Base-by-base conservation (phyloP, 495 filamentous ascomycete genomes). In the Glarea lozoyensis region DNA sequence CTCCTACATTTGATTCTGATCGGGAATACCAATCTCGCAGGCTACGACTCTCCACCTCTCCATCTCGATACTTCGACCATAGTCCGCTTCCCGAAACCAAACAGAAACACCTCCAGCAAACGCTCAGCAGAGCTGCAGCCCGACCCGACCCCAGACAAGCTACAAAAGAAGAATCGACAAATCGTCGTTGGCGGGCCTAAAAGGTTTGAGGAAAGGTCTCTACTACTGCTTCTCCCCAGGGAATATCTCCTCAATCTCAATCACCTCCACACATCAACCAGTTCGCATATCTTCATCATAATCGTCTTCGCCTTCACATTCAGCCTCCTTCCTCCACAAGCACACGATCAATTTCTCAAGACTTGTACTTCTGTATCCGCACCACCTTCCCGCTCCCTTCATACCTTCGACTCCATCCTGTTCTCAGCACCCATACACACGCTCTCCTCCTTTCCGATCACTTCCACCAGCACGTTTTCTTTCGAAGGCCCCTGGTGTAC, bases 401-500 rank as follows among this genome's bases (percentile, higher is more conserved):
- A 49, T 32, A 24, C 31, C 29, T 33, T 56, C 37, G 42, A 43
- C 37, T 38, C 33, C 21, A 33, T 48, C 52, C 48, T 50, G 42
- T 52, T 49, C 45, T 45, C 50, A 54, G 35, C 45, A 43, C 48
- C 46, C 49, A 48, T 54, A 48, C 53, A 57, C 51, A 50, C 53
- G 42, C 50, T 40, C 53, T 48, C 54, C 50, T 46, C 43, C 46
- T n/a, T 40, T 52, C 43, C 57, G 59, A 59, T 55, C 49, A 54
- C 43, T 45, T 55, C 66, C 84, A 90, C 84, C 84, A 83, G 81
- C 86, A 82, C 76, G 80, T 88, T 86, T 87, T 87, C 80, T 64
- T 85, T 86, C 74, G 79, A 78, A 84, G 79, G 71, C 66, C 73
- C 69, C 70, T 71, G 82, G 85, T 89, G 86, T 90, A 90, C 75